Conservation (phyloP, 192 early-diverging fungal species). For the Pilobolus umbonatus region DNA sequence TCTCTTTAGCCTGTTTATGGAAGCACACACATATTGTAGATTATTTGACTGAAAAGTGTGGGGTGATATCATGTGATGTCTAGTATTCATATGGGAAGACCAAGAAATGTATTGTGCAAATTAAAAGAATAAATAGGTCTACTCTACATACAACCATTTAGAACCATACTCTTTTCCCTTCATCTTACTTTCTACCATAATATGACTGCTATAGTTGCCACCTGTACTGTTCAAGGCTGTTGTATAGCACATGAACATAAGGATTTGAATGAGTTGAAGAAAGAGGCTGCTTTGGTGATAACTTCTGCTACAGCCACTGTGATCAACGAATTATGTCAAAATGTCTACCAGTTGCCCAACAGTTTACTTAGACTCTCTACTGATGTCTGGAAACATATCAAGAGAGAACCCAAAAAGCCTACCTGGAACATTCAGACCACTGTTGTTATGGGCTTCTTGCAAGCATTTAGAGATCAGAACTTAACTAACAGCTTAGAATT, state of each 20-base stretch:
- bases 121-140: not conserved
- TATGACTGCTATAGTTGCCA: not conserved
- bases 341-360: constrained; percentile 1
- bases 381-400: constrained; percentile 16
- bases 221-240: constrained; percentile 4
- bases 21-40: not conserved
- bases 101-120: no score
- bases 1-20: constrained; percentile 17
- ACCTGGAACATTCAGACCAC: constrained; percentile 29
- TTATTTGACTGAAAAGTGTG: constrained; percentile 3
- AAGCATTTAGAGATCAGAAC: constrained; percentile 16
- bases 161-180: not conserved
- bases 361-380: not conserved
- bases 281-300: not conserved
- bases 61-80: constrained; percentile 8
- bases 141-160: not conserved
- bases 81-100: constrained; percentile 9
- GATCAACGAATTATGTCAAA: constrained; percentile 7
- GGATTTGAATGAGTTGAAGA: no score
- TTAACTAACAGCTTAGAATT: constrained; percentile 14
- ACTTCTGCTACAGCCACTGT: not conserved
- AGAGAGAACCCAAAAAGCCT: constrained; percentile 19
- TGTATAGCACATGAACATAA: not conserved
- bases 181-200: not conserved
- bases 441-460: constrained; percentile 7